Base-by-base conservation (phyloP, 805 yeast genomes). In the Ogataea dorogensis region DNA sequence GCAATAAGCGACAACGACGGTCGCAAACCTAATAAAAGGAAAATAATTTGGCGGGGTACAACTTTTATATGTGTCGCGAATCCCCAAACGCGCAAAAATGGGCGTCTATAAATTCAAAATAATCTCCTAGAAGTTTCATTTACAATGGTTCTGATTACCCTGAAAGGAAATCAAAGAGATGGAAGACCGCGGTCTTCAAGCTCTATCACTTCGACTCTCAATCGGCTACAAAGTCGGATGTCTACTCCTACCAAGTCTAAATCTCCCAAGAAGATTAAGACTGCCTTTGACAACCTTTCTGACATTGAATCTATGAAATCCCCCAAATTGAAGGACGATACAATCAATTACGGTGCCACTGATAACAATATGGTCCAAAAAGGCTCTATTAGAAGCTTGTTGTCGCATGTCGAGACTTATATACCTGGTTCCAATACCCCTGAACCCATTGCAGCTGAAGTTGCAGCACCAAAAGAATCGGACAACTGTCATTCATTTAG, bases 221-320 rank as follows among this genome's bases (percentile, higher is more conserved):
- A 23, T n/a, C 25, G 51, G 13, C 25, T 47, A 11, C 51, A 47
- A 22, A 41, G 36, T 28, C 37, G 51, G 22, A 33, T 47, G 24
- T 26, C 47, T 8, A 29, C 43, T n/a, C 45, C 51, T 11, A 33
- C 44, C 14, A 43, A 30, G 22, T 47, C 51, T 9, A 44, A 38
- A 20, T 43, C 48, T 7, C 51, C 51, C 9, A 40, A 42, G 19
- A 47, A 47, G 28, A 47, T 47, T 11, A 39, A 36, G 17, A 47
- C 51, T 1, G 51, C 51, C 5, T 47, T 47, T 36, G 51, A 47
- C 30, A 32, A 39, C 17, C 21, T 46, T 23, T 26, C 43, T 12
- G 46, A 34, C 4, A 15, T 33, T 1, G 46, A 34, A 13, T 31
- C 28, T 11, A 43, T 38, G 6, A 26, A 21, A 20, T 18, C 33